phyloP scores from a whole-genome alignment of 2,329 filamentous ascomycete species.

The Escovopsis sp. region DNA sequence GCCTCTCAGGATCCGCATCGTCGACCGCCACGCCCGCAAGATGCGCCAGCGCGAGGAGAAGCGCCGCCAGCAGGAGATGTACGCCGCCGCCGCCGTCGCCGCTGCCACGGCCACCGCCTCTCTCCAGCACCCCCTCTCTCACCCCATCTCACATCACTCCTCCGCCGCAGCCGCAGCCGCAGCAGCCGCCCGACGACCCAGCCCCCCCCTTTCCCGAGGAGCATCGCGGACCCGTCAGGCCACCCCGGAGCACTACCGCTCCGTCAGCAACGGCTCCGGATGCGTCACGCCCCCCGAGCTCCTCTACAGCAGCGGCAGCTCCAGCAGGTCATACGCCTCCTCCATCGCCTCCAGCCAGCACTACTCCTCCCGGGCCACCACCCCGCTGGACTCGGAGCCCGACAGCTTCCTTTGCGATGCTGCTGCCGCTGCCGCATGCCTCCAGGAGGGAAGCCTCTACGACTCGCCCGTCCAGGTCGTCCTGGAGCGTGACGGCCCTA shows the following conservation, averaged over 20 bases:
- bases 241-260: conserved; percentile 26
- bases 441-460: conserved; percentile 27
- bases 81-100: conserved; percentile 14
- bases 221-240: conserved; percentile 26
- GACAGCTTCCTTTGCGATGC: conserved; percentile 24
- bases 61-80: conserved; percentile 23
- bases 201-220: conserved; percentile 32
- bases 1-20: conserved; percentile 55
- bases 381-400: conserved; percentile 31
- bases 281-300: conserved; percentile 32
- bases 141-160: no score
- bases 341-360: conserved; percentile 33
- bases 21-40: conserved; percentile 35
- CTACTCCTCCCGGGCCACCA: conserved; percentile 30
- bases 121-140: no score
- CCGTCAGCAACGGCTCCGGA: conserved; percentile 22
- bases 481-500: conserved; percentile 24
- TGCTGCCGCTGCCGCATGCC: conserved; percentile 3
- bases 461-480: conserved; percentile 35
- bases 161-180: conserved; percentile 20
- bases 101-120: no score
- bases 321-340: conserved; percentile 34
- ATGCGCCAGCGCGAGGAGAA: conserved; percentile 34
- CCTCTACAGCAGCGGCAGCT: conserved; percentile 33
- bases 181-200: conserved; percentile 10